phyloP scores from a whole-genome alignment of 179 eudicot genomes.

The Silene coronaria region DNA sequence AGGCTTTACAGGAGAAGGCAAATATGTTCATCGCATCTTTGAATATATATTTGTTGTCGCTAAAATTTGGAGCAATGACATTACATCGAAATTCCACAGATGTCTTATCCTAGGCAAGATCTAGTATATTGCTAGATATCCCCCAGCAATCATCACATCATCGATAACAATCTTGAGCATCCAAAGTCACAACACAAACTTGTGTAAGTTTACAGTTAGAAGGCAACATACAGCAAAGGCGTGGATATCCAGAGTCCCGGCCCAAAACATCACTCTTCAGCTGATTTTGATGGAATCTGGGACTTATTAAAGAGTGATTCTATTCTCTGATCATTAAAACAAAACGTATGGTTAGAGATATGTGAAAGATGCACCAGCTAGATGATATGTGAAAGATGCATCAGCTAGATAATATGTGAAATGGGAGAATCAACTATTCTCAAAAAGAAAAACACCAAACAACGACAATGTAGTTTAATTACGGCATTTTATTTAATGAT shows the following conservation, averaged over 20 bases:
- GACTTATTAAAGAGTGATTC: conserved; percentile 57
- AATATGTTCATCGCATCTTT: background rate
- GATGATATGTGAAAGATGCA: background rate
- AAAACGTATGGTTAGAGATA: background rate
- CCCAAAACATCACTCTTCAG: conserved; percentile 12
- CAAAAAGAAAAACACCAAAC: background rate
- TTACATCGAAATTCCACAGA: background rate
- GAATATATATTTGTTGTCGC: background rate
- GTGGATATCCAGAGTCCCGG: no score
- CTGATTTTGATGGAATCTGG: conserved; percentile 25
- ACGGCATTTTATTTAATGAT: background rate
- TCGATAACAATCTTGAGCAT: background rate
- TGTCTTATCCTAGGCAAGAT: background rate
- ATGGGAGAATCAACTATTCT: background rate
- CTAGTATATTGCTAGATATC: conserved; percentile 4
- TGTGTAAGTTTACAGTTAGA: background rate
- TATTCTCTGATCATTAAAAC: conserved; percentile 49
- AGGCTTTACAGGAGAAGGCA: background rate
- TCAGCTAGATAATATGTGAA: background rate
- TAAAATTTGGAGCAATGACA: background rate
- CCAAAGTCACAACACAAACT: background rate
- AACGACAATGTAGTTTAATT: background rate
- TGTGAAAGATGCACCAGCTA: background rate
- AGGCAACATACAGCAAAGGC: conserved; percentile 7
- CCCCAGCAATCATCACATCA: background rate